A percentile compares a stretch with the other conserved stretches of the same genome.
These are phyloP conservation scores for Podospora conica DNA, from an alignment of 495 filamentous ascomycete genomes.

Conservation along the genomic window DNA sequence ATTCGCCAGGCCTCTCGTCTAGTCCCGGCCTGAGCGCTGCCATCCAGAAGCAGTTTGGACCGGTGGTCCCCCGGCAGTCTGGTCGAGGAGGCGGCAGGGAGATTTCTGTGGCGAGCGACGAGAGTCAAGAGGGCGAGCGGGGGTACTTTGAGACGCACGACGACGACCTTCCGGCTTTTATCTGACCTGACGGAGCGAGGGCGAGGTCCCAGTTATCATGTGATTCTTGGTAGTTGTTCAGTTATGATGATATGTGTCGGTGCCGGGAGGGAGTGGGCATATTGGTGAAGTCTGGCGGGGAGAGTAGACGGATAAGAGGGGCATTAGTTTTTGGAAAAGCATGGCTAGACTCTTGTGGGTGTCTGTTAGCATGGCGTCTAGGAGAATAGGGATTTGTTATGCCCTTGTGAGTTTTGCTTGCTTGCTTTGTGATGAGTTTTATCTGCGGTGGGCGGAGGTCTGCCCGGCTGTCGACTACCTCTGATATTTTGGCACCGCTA, in stretches of 20 bases:
- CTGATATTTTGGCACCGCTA: not conserved
- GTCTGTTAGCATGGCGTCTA: not conserved
- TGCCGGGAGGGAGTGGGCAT: not conserved
- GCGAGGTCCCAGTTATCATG: not conserved
- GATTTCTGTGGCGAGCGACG: not conserved
- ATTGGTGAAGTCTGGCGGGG: not conserved
- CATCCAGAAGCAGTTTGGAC: constrained; percentile 32
- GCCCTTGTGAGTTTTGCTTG: not conserved
- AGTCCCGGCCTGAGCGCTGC: constrained; percentile 33
- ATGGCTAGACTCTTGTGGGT: not conserved
- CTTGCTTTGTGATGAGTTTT: not conserved
- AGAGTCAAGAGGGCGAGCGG: not conserved
- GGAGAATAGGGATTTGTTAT: not conserved
- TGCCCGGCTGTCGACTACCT: not conserved
- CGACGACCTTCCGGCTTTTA: not conserved
- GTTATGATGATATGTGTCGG: not conserved
- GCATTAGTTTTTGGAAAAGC: not conserved
- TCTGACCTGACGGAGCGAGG: not conserved
- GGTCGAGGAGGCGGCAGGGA: not conserved
- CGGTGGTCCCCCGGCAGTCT: not conserved
- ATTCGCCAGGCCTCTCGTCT: constrained; percentile 21
- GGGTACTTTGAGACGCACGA: not conserved
- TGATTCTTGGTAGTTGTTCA: not conserved
- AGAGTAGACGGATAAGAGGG: not conserved
- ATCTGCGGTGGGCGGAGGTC: not conserved